A percentile compares a stretch with the other conserved stretches of the same genome.
Conservation (phyloP, 441 rosid species). For the Corymbia citriodora region DNA sequence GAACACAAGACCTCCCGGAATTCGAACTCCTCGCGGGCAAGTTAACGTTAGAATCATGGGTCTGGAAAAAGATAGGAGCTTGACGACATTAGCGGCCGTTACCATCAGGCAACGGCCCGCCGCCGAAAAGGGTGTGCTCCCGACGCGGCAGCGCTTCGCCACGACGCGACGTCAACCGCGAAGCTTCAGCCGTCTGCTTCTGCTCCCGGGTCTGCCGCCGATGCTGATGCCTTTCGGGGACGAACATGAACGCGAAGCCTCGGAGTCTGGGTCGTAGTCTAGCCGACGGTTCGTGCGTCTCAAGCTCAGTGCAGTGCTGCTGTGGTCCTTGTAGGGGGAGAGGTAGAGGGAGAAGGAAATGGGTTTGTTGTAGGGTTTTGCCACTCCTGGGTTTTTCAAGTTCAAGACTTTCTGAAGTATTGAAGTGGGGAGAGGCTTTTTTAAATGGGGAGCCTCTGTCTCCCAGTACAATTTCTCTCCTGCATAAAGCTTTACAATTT, state of each 20-base stretch:
- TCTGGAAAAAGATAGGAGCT: not conserved
- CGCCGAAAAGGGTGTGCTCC: not conserved
- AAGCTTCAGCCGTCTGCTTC: not conserved
- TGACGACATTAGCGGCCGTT: not conserved
- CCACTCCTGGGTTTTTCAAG: not conserved
- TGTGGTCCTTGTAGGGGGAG: not conserved
- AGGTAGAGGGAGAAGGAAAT: not conserved
- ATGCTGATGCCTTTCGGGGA: not conserved
- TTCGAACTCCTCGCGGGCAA: not conserved
- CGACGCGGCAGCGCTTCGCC: not conserved
- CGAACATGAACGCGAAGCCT: too few species aligned
- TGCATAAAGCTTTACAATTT: too few species aligned
- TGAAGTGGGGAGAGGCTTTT: not conserved
- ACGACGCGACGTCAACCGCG: not conserved
- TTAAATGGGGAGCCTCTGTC: not conserved
- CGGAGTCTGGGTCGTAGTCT: too few species aligned
- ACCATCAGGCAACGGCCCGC: not conserved
- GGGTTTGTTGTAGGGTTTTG: not conserved
- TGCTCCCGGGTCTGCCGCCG: not conserved
- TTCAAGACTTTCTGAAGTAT: not conserved
- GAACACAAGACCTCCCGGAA: not conserved
- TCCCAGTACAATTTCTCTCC: not conserved
- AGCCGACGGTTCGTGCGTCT: not conserved
- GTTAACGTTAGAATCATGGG: not conserved
- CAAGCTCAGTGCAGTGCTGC: not conserved